phyloP scores from a whole-genome alignment of 768 basidiomycete species.

The Macrolepiota fuliginosa region DNA sequence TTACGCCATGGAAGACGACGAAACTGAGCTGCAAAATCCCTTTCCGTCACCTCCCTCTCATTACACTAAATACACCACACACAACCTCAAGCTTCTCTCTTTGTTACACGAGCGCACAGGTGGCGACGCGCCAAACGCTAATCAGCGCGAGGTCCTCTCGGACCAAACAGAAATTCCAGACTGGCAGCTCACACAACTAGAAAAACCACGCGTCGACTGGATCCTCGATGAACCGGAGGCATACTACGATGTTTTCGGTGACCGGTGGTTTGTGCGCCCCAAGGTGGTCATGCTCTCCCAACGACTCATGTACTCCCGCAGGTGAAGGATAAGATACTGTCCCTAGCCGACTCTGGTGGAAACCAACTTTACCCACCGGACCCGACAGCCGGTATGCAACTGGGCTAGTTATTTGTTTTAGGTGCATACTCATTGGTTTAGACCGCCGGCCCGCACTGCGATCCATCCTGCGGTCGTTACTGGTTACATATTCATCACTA shows the following conservation, averaged over 20 bases:
- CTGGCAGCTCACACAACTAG: conserved; percentile 72
- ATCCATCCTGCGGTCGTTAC: conserved; percentile 70
- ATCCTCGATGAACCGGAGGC: conserved; percentile 77
- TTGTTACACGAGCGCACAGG: conserved; percentile 57
- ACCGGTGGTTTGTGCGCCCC: conserved; percentile 79
- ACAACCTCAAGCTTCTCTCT: conserved; percentile 68
- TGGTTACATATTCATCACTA: conserved; percentile 76
- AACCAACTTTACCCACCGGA: conserved; percentile 78
- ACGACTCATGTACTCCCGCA: conserved; percentile 23
- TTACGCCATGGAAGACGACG: conserved; percentile 62
- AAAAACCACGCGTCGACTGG: conserved; percentile 90
- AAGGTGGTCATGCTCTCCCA: conserved; percentile 12
- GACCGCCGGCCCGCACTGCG: conserved; percentile 77
- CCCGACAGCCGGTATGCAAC: conserved; percentile 56
- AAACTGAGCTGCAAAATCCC: conserved; percentile 76
- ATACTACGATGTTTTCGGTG: conserved; percentile 81
- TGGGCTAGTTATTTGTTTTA: not conserved
- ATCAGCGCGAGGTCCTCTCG: conserved; percentile 61
- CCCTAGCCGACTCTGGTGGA: conserved; percentile 78
- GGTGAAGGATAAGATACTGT: conserved; percentile 83
- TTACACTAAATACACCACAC: conserved; percentile 72
- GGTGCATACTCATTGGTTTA: conserved; percentile 24
- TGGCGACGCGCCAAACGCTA: conserved; percentile 32
- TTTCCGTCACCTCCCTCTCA: conserved; percentile 90
- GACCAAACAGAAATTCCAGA: conserved; percentile 77